Evolutionary conservation across 371 early-diverging fungal genomes (phyloP).

Genomic region (Apophysomyces variabilis): DNA sequence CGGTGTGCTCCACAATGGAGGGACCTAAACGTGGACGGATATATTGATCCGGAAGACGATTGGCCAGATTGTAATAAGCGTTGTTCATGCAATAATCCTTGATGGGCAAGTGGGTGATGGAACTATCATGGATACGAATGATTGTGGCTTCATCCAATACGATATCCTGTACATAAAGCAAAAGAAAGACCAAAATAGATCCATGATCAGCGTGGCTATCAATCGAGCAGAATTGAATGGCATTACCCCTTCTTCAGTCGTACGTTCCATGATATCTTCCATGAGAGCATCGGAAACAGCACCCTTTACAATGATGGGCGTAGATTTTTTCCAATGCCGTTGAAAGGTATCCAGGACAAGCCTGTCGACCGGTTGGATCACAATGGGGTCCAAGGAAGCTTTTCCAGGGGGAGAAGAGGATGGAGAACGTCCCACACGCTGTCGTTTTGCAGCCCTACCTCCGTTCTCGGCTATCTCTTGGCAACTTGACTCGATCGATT

Average conservation of each 20-base stretch:
- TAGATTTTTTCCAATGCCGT: background rate
- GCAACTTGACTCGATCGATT: background rate
- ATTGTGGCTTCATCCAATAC: background rate
- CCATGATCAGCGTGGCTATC: too few relatives aligned
- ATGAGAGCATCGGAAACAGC: background rate
- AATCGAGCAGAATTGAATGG: background rate
- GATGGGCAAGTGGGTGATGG: background rate
- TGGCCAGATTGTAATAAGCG: constrained; percentile 6
- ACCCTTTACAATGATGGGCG: background rate
- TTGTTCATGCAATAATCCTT: background rate
- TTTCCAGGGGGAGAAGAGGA: background rate
- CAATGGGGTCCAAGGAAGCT: background rate
- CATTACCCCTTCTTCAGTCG: background rate
- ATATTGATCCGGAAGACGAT: background rate
- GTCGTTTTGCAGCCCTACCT: background rate
- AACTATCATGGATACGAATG: background rate
- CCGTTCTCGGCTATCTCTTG: background rate
- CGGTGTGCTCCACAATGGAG: background rate
- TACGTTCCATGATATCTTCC: background rate
- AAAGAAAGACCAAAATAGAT: background rate
- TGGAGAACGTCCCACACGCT: background rate
- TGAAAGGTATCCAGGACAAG: background rate
- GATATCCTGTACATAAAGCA: background rate
- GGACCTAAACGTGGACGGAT: background rate
- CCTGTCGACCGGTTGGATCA: background rate